Base-by-base conservation (phyloP, 2,329 filamentous ascomycete genomes). In the Thelonectria rubi region DNA sequence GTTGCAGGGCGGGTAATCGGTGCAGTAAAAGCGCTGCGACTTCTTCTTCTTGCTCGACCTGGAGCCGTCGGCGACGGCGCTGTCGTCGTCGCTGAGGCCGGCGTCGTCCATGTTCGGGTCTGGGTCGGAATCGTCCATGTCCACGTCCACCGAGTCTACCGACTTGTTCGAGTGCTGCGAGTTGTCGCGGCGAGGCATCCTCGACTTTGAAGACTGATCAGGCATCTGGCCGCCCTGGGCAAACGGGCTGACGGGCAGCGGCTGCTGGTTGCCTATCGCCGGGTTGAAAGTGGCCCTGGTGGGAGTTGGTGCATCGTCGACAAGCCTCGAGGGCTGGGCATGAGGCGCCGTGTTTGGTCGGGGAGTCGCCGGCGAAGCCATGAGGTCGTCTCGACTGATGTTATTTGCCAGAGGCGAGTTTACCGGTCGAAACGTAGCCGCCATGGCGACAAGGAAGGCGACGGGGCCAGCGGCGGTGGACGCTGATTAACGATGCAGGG, bases 1-100 rank as follows among this genome's bases (percentile, higher is more conserved):
- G 72, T 90, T 94, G 78, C 95, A 99, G 4, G 94, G 94, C 24
- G 94, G 94, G 70, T 93, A 98, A 32, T 97, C 93, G 4, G 91
- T 96, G 79, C 95, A 99, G 78, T 94, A 97, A 78, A 99, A 99
- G 47, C 93, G 88, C 76, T 97, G 93, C 0, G 93, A 93, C 78
- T 97, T 97, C 80, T 97, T 97, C 85, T 97, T 98, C 80, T 96
- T 97, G 54, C 86, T 89, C 9, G 91, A 90, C 64, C 90, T 86
- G n/a, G 83, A 81, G 43, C 87, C 81, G 73, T 90, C 88, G 11
- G 84, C 87, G 58, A 85, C 84, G 20, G 89, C 82, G 68, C 84
- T 88, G 39, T 86, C 89, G 50, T 86, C 86, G 63, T 92, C 91
- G 12, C 91, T 91, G 32, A 76, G 83, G 21, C 76, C 82, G 17